A percentile compares a stretch with the other conserved stretches of the same genome.
phyloP scores from a whole-genome alignment of 306 rosid species.

The Luffa acutangula region DNA sequence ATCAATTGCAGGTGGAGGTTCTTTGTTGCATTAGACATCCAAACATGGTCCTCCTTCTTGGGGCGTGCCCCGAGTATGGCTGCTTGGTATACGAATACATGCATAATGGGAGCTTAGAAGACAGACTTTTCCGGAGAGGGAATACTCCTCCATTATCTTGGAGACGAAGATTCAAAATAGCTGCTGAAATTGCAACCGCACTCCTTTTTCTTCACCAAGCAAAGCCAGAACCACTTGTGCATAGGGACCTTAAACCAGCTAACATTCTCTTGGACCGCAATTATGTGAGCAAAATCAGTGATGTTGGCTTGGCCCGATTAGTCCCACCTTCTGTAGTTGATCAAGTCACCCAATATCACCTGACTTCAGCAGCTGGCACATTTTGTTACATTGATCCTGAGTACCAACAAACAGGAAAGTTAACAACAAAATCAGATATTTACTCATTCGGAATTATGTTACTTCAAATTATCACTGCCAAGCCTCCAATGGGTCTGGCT shows the following conservation, averaged over 20 bases:
- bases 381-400: conserved; percentile 97
- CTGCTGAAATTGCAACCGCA: conserved; percentile 78
- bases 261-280: conserved; percentile 80
- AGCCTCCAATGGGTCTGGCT: conserved; percentile 76
- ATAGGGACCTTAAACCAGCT: conserved; percentile 89
- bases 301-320: conserved; percentile 79
- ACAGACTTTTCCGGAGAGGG: conserved; percentile 49
- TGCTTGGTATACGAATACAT: conserved; percentile 85
- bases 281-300: conserved; percentile 75
- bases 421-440: conserved; percentile 75
- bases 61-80: conserved; percentile 93
- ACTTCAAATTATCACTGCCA: conserved; percentile 82
- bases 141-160: conserved; percentile 59
- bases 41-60: conserved; percentile 92
- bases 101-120: conserved; percentile 92
- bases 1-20: conserved; percentile 59
- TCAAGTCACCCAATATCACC: conserved; percentile 62
- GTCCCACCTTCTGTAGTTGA: conserved; percentile 77
- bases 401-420: conserved; percentile 77
- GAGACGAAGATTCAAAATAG: conserved; percentile 63
- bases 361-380: conserved; percentile 98
- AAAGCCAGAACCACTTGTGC: conserved; percentile 94
- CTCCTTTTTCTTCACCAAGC: conserved; percentile 91
- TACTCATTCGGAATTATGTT: conserved; percentile 80
- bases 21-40: conserved; percentile 83